Base-by-base conservation (phyloP, 2,329 filamentous ascomycete genomes). In the Grosmannia huntii region DNA sequence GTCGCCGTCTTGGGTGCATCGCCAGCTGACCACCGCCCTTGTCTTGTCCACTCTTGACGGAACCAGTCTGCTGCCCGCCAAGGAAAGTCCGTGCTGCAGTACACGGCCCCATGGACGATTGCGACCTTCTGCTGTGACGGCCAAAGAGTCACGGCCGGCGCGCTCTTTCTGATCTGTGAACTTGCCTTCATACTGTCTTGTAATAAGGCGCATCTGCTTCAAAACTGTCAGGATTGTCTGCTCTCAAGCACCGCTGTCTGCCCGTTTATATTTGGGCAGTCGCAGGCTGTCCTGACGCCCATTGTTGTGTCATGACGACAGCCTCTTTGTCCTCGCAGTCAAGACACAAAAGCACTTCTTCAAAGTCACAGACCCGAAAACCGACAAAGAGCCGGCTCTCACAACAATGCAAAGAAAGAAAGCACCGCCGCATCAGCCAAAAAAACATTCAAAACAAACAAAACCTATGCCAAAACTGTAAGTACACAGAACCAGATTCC, bases 41-140 rank as follows among this genome's bases (percentile, higher is more conserved):
- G 21, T n/a, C 19, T n/a, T 21, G 21, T 12, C 41, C n/a, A 21
- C 23, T 56, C 54, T n/a, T 31, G 27, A 19, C 23, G 14, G 52
- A 60, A 60, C 59, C 59, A 60, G 36, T 23, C 56, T 12, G 28
- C 52, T 7, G 48, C 56, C 2, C 59, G 55, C 25, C 25, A 10
- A 2, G 21, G 33, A 38, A 60, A 60, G 28, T 57, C 56, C 5
- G 23, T 12, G n/a, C 23, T 27, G 53, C 59, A 60, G 55, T 57
- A 60, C 16, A 56, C 49, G 3, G 7, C 31, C 12, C 55, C 44
- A n/a, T 28, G 31, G 12, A 19, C 21, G 16, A 56, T 3, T 16
- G 28, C 19, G 4, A 23, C 14, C 14, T 38, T 38, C 36, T 38
- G 53, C 25, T 55, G 23, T n/a, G n/a, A n/a, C n/a, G n/a, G n/a